Evolutionary conservation across 352 stramenopile genomes (phyloP).

Genomic region (Phytophthora meadii): DNA sequence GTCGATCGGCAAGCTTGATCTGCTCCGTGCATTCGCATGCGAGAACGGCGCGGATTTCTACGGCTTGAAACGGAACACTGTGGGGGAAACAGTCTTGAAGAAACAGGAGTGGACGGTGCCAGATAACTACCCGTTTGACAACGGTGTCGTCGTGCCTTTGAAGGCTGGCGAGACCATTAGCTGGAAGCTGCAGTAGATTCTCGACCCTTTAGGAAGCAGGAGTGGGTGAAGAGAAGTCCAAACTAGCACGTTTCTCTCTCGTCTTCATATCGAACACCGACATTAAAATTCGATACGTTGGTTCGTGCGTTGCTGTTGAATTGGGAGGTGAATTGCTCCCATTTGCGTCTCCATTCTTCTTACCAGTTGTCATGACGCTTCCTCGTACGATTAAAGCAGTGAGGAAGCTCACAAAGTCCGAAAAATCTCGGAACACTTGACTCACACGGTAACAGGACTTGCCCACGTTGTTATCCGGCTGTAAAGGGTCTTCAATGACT

Average conservation of each 20-base stretch:
- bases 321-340: conserved; percentile 5
- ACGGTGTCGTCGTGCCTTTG: conserved; percentile 89
- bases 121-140: conserved; percentile 91
- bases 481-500: conserved; percentile 78
- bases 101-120: conserved; percentile 93
- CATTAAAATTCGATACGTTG: conserved; percentile 63
- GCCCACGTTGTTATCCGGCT: conserved; percentile 80
- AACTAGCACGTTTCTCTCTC: conserved; percentile 51
- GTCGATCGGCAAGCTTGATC: conserved; percentile 89
- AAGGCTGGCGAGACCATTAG: conserved; percentile 92
- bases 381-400: conserved; percentile 84
- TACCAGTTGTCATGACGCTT: conserved; percentile 69
- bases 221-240: conserved; percentile 42
- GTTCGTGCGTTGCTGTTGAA: conserved; percentile 17
- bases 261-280: conserved; percentile 76
- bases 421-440: conserved; percentile 85
- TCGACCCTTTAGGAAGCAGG: conserved; percentile 19
- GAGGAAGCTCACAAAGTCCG: conserved; percentile 84
- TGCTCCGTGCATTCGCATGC: conserved; percentile 95
- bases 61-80: conserved; percentile 91
- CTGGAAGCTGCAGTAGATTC: conserved; percentile 80
- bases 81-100: conserved; percentile 84
- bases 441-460: conserved; percentile 88
- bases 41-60: conserved; percentile 98
- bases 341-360: conserved; percentile 41